A percentile compares a stretch with the other conserved stretches of the same genome.
Conservation (phyloP, 805 yeast genomes). For the Komagataella phaffii region DNA sequence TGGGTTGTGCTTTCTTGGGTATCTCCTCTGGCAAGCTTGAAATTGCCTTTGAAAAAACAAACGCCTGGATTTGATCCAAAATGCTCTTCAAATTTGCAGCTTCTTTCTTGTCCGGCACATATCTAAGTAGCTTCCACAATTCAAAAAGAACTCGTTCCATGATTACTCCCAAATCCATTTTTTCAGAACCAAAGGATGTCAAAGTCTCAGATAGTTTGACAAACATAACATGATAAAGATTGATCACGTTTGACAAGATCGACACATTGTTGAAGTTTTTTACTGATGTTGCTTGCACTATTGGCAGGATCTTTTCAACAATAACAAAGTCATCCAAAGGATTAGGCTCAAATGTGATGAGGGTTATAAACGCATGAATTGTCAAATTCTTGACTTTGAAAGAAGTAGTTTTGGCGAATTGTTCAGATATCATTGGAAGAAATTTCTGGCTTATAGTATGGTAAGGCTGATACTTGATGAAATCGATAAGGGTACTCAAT, state of each 20-base stretch:
- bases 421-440: constrained; percentile 57
- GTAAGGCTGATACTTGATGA: constrained; percentile 21
- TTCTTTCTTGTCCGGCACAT: constrained; percentile 6
- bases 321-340: constrained; percentile 61
- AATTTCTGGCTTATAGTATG: constrained; percentile 58
- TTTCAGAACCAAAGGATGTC: background rate
- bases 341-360: constrained; percentile 21
- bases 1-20: background rate
- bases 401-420: constrained; percentile 78
- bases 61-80: background rate
- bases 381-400: constrained; percentile 65
- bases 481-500: constrained; percentile 12
- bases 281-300: constrained; percentile 29
- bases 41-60: background rate
- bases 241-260: constrained; percentile 15
- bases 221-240: constrained; percentile 16
- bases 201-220: constrained; percentile 12
- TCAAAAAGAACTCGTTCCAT: constrained; percentile 18
- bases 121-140: constrained; percentile 18
- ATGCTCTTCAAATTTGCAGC: constrained; percentile 1
- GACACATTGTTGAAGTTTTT: constrained; percentile 17
- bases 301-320: constrained; percentile 69
- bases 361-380: constrained; percentile 39
- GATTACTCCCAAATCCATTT: constrained; percentile 8
- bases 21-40: background rate